Evolutionary conservation across 2,329 filamentous ascomycete genomes (phyloP), one percentile per base, ranked within the genome.

Genomic region (Aspergillus bombycis): DNA sequence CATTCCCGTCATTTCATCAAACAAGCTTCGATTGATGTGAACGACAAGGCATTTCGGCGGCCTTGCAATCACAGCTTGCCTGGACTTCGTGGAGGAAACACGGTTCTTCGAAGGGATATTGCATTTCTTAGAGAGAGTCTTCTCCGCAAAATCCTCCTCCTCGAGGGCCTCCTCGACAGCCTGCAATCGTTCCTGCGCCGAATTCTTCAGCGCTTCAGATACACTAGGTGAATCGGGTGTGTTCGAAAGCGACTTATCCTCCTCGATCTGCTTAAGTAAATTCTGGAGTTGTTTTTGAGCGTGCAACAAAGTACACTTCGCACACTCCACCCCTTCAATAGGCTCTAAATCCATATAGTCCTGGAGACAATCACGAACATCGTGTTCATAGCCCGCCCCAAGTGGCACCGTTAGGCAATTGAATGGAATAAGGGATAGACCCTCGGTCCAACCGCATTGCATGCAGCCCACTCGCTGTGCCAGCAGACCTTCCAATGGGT

Each of bases 21-120:
- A 98, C 0, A 95, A 86, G 57, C 94, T 97, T 46, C 95, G 88
- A 73, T 98, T 97, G 75, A 98, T 86, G 75, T 99, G 95, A 10
- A 98, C 83, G 0, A 89, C 91, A 16, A 99, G 82, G 61, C 91
- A 92, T 66, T 89, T 88, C 1, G 95, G 95, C 1, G 93, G 86
- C 34, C 94, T 85, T 3, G 91, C 93, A 68, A 99, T 86, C 14
- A 94, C 92, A 11, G 91, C 90, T 75, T 98, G 95, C 63, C 94
- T 91, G 10, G 93, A 93, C 78, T 99, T 99, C 6, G 91, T 96
- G 19, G 90, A 89, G 23, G 85, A 87, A 9, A 93, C 87, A 71
- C 90, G 88, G 69, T 88, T 88, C 70, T 90, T 88, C 11, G 88
- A 81, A 0, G 83, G 82, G 65, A 89, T 91, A 72, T 86, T 89